phyloP scores from a whole-genome alignment of 2,329 filamentous ascomycete genomes.

The Drechmeria coniospora region DNA sequence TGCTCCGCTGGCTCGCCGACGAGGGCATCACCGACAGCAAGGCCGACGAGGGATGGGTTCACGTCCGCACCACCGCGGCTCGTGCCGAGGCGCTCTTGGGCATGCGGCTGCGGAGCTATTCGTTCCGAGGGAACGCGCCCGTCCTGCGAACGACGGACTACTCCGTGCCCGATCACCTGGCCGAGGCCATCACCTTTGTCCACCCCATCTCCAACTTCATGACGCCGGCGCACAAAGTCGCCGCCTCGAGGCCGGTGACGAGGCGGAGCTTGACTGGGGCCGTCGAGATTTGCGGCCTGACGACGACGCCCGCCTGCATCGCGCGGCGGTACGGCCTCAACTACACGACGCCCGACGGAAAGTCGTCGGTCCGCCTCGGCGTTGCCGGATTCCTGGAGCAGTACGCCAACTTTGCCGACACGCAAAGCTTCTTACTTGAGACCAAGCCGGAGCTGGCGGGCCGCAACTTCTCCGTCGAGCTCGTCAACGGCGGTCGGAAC shows the following conservation, averaged over 20 bases:
- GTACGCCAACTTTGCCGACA: slow-evolving; percentile 28
- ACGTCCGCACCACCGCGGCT: slow-evolving; percentile 23
- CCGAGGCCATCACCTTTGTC: slow-evolving; percentile 26
- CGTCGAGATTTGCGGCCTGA: no score
- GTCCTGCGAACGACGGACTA: slow-evolving; percentile 30
- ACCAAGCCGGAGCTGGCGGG: slow-evolving; percentile 20
- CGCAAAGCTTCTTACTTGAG: slow-evolving; percentile 20
- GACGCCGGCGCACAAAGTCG: slow-evolving; percentile 19
- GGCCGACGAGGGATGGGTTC: slow-evolving; percentile 24
- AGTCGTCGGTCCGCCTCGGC: slow-evolving; percentile 24
- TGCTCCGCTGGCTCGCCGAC: slow-evolving; percentile 25
- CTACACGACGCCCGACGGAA: slow-evolving; percentile 13
- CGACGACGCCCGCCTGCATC: slow-evolving; percentile 26
- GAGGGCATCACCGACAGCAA: slow-evolving; percentile 19
- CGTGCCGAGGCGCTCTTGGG: slow-evolving; percentile 24
- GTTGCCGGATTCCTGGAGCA: slow-evolving; percentile 35
- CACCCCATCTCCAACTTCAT: slow-evolving; percentile 35
- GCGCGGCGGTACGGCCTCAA: slow-evolving; percentile 29
- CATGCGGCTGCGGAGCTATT: slow-evolving; percentile 24
- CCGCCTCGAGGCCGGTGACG: slow-evolving; percentile 2
- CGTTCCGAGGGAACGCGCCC: slow-evolving; percentile 19
- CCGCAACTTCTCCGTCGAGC: slow-evolving; percentile 24
- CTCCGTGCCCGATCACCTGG: slow-evolving; percentile 24
- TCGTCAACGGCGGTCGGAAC: slow-evolving; percentile 29
- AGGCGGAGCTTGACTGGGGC: no score